These are phyloP conservation scores for Cairneyella variabilis DNA, from an alignment of 495 filamentous ascomycete genomes.

Conservation along the genomic window DNA sequence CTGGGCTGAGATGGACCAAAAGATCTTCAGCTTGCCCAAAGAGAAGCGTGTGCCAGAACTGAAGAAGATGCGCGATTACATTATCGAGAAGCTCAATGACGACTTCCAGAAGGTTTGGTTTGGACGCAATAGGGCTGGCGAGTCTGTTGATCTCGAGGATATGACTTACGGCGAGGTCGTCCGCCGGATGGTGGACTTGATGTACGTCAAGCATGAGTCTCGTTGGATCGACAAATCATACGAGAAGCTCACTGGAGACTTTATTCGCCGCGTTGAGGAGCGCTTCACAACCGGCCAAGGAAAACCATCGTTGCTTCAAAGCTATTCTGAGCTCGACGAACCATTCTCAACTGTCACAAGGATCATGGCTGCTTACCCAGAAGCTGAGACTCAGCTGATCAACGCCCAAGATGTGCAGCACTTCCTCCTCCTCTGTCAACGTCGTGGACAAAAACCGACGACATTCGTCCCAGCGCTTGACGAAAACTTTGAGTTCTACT, in stretches of 20 bases:
- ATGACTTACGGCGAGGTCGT: constrained; percentile 97
- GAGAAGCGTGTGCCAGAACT: constrained; percentile 88
- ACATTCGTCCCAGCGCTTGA: constrained; percentile 92
- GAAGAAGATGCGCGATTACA: constrained; percentile 87
- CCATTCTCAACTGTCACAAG: constrained; percentile 73
- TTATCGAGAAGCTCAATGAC: constrained; percentile 96
- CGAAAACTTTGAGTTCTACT: constrained; percentile 95
- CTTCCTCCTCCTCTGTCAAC: constrained; percentile 89
- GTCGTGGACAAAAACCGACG: constrained; percentile 90
- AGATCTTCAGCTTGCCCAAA: constrained; percentile 95
- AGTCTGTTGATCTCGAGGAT: constrained; percentile 91
- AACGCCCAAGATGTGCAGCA: constrained; percentile 97
- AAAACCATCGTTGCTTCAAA: constrained; percentile 75
- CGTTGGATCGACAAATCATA: constrained; percentile 93
- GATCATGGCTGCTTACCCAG: constrained; percentile 78
- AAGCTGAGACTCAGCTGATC: constrained; percentile 85
- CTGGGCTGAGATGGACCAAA: constrained; percentile 97
- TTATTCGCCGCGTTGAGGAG: constrained; percentile 93
- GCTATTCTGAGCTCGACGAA: constrained; percentile 78
- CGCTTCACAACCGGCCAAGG: constrained; percentile 70
- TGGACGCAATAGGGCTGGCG: constrained; percentile 75
- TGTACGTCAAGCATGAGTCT: constrained; percentile 91
- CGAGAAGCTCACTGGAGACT: constrained; percentile 79
- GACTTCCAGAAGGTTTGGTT: constrained; percentile 99
- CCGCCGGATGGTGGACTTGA: constrained; percentile 89